Evolutionary conservation across 768 basidiomycete genomes (phyloP), one percentile per base, ranked within the genome.

Genomic region (Phanerochaete carnosa): DNA sequence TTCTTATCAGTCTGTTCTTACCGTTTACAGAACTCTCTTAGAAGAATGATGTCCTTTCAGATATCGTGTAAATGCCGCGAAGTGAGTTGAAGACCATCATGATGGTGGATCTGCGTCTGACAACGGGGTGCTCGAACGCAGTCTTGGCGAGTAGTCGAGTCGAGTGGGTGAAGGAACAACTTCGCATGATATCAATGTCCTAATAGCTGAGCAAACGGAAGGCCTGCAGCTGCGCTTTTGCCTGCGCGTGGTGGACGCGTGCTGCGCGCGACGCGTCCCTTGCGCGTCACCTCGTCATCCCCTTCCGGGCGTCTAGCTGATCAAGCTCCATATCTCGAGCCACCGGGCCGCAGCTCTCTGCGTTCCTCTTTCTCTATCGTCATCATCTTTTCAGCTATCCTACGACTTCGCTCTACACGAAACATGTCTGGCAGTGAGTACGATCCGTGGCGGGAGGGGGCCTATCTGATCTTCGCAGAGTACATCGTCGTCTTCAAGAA

Each of bases 401-500:
- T 37, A 30, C 25, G 19, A 32, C 45, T 22, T 26, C 30, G 2
- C 37, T 15, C 29, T 29, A 37, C 54, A 19, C 35, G 25, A 23
- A 57, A 29, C 26, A 58, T 58, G 57, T 47, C 57, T 51, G 57
- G 57, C 29, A 58, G 57, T 58, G 30, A 9, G 57, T 49, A 47
- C 45, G 16, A 13, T 45, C 37, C 1, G 25, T 45, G 22, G 30
- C 32, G 22, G 13, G 19, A 2, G 39, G 11, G 26, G 19, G 11
- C 6, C 7, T 11, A 12, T 11, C 29, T 43, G 47, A 33, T 50
- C 32, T 35, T 22, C n/a, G 19, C 67, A 85, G 83, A 72, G 63
- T 85, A 77, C 66, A 84, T 85, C 57, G 78, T 87, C 45, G 76
- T 83, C 7, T 86, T 87, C 75, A 85, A 84, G 69, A 69, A 79